Evolutionary conservation across 2,329 filamentous ascomycete species (phyloP).

Genomic region (Cladosporium sp.): DNA sequence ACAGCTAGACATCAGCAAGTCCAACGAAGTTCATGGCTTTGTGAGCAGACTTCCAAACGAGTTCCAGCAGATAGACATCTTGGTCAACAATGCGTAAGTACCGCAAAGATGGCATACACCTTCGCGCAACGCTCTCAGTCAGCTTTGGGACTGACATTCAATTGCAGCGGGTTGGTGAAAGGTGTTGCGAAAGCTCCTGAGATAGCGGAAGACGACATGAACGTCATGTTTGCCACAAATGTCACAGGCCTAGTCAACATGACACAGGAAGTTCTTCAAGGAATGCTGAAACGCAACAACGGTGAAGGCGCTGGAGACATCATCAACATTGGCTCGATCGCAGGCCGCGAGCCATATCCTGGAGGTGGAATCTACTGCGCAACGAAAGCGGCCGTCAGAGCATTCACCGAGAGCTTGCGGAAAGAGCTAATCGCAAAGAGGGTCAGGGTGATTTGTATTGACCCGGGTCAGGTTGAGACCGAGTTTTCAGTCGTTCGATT

Average conservation of each 20-base stretch:
- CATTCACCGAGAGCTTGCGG: conserved; percentile 73
- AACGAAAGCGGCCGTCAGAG: conserved; percentile 78
- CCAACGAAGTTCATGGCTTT: conserved; percentile 68
- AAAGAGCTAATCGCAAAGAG: conserved; percentile 76
- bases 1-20: conserved; percentile 80
- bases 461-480: conserved; percentile 86
- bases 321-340: conserved; percentile 87
- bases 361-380: conserved; percentile 88
- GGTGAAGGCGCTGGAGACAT: conserved; percentile 69
- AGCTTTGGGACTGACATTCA: not conserved
- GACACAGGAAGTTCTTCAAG: conserved; percentile 81
- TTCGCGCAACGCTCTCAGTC: too few relatives aligned
- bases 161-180: conserved; percentile 64
- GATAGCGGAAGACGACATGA: conserved; percentile 74
- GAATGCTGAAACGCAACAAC: conserved; percentile 60
- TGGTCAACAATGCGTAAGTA: conserved; percentile 80
- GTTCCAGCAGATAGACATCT: conserved; percentile 77
- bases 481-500: conserved; percentile 85
- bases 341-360: conserved; percentile 74
- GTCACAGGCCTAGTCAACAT: conserved; percentile 90
- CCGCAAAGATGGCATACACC: too few relatives aligned
- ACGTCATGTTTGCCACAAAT: conserved; percentile 84
- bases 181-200: conserved; percentile 80
- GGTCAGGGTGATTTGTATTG: conserved; percentile 77
- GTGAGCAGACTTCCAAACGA: conserved; percentile 71